Evolutionary conservation across 2,329 filamentous ascomycete species (phyloP).

Genomic region (Penicillium polonicum): DNA sequence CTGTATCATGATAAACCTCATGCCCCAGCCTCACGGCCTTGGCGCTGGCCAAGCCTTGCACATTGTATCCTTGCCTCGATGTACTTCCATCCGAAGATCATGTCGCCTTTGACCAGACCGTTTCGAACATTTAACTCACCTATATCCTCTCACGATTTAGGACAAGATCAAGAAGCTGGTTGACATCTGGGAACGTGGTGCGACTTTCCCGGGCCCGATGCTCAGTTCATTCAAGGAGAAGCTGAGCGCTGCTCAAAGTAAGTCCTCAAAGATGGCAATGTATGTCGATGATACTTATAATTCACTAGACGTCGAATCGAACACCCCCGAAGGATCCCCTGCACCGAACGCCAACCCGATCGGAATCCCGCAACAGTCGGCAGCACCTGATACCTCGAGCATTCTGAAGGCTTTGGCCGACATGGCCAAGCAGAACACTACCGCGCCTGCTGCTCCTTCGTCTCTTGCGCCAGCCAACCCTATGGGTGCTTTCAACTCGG

Average conservation of each 20-base stretch:
- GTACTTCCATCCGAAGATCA: neutral
- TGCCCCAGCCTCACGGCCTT: slow-evolving; percentile 23
- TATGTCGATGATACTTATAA: slow-evolving; percentile 25
- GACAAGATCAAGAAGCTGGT: slow-evolving; percentile 94
- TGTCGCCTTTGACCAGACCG: too few relatives aligned
- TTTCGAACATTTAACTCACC: slow-evolving; percentile 49
- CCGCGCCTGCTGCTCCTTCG: slow-evolving; percentile 44
- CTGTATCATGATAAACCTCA: slow-evolving; percentile 27
- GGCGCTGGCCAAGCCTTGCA: slow-evolving; percentile 10
- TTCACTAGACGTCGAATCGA: slow-evolving; percentile 60
- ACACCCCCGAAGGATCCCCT: slow-evolving; percentile 63
- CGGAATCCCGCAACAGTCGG: slow-evolving; percentile 31
- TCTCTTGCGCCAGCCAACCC: slow-evolving; percentile 43
- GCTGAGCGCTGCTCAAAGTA: slow-evolving; percentile 68
- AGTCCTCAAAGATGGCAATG: slow-evolving; percentile 37
- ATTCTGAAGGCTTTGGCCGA: slow-evolving; percentile 79
- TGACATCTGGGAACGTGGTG: slow-evolving; percentile 96
- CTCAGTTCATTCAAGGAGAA: slow-evolving; percentile 81
- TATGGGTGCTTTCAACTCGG: slow-evolving; percentile 52
- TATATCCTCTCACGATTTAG: slow-evolving; percentile 57
- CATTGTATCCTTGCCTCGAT: neutral
- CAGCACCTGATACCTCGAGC: slow-evolving; percentile 57
- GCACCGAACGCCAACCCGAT: slow-evolving; percentile 46
- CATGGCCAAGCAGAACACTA: slow-evolving; percentile 72
- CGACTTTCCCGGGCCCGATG: slow-evolving; percentile 81